These are phyloP conservation scores for Fomitiporia mediterranea DNA, from an alignment of 1,284 basidiomycete genomes.

Conservation along the genomic window DNA sequence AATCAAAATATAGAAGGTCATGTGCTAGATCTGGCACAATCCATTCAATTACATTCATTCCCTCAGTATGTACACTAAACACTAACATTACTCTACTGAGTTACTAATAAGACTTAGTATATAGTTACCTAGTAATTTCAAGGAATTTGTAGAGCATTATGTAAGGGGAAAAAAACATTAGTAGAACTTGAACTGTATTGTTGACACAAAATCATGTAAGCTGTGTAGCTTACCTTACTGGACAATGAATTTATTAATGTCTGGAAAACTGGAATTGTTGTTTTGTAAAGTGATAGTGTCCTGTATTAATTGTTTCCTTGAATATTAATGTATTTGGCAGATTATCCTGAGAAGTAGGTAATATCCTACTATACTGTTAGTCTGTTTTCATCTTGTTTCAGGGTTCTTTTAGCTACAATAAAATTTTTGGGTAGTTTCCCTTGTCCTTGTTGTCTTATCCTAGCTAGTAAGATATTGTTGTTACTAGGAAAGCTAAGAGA, in stretches of 20 bases:
- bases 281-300: constrained; percentile 30
- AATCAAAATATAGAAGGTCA: constrained; percentile 29
- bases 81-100: not conserved
- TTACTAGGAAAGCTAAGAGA: constrained; percentile 15
- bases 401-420: constrained; percentile 28
- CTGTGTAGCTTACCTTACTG: constrained; percentile 28
- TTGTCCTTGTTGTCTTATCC: constrained; percentile 28
- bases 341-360: constrained; percentile 34
- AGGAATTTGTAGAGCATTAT: constrained; percentile 25
- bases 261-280: constrained; percentile 29
- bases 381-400: constrained; percentile 16
- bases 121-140: constrained; percentile 21
- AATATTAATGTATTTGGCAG: constrained; percentile 32
- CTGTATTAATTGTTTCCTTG: constrained; percentile 25
- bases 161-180: constrained; percentile 17
- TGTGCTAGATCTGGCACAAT: constrained; percentile 11
- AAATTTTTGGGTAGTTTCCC: constrained; percentile 26
- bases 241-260: constrained; percentile 31
- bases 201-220: constrained; percentile 31
- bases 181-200: constrained; percentile 26
- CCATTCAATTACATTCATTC: constrained; percentile 35
- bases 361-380: too few relatives aligned
- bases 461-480: constrained; percentile 23
- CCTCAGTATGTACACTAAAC: constrained; percentile 26
- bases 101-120: not conserved